phyloP scores from a whole-genome alignment of 306 rosid genomes.

The Canavalia ensiformis region DNA sequence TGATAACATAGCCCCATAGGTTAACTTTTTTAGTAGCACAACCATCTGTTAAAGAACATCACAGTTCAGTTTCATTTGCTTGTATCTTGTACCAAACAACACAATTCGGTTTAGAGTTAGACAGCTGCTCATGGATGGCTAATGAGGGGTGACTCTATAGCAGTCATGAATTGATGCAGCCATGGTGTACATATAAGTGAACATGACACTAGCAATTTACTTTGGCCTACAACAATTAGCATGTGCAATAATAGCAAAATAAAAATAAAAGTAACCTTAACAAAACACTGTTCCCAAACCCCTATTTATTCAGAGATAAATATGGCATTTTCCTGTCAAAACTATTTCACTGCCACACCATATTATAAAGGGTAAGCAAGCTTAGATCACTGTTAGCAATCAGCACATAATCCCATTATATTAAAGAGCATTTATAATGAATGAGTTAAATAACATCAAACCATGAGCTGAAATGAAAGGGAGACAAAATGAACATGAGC shows the following conservation, averaged over 20 bases:
- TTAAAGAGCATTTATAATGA: constrained; percentile 7
- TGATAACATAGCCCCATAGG: constrained; percentile 86
- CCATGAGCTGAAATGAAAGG: constrained; percentile 35
- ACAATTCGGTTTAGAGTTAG: constrained; percentile 38
- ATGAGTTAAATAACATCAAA: constrained; percentile 27
- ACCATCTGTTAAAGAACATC: constrained; percentile 78
- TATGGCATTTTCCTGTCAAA: constrained; percentile 9
- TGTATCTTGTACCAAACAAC: constrained; percentile 14
- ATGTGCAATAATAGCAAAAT: not conserved
- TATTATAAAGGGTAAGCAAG: constrained; percentile 7
- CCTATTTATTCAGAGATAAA: constrained; percentile 8
- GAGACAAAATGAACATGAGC: constrained; percentile 24
- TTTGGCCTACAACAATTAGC: constrained; percentile 1
- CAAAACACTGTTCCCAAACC: constrained; percentile 1
- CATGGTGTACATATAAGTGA: not conserved
- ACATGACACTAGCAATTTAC: not conserved
- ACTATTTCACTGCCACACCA: constrained; percentile 21
- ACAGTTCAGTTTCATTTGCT: constrained; percentile 28
- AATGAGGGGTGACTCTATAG: constrained; percentile 2
- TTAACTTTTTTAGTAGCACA: constrained; percentile 89
- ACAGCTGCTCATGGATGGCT: not conserved
- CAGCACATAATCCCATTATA: constrained; percentile 3
- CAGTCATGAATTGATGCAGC: not conserved
- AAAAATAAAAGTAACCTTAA: not conserved
- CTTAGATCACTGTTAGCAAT: constrained; percentile 26